Percentiles rank a stretch among this genome's conserved stretches.
phyloP scores from a whole-genome alignment of 1,284 basidiomycete species.

The Rhodofomes roseus region DNA sequence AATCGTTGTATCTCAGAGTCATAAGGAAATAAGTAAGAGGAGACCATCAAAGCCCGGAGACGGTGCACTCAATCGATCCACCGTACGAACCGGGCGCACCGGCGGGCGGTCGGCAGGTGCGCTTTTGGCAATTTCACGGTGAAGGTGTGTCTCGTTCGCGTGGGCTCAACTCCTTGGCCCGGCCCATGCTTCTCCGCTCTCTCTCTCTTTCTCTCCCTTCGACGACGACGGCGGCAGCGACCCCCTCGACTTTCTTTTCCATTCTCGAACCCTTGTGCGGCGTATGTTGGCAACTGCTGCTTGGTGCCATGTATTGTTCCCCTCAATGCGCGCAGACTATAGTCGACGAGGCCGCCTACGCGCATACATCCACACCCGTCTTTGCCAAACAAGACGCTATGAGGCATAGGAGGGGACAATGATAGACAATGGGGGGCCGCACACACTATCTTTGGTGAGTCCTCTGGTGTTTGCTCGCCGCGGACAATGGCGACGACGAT shows the following conservation, averaged over 20 bases:
- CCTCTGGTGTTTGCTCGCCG: constrained; percentile 9
- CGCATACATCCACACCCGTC: not conserved
- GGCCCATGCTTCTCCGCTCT: constrained; percentile 11
- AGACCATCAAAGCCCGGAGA: not conserved
- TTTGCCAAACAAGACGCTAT: constrained; percentile 5
- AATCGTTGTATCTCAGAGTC: not conserved
- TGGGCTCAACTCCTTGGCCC: constrained; percentile 21
- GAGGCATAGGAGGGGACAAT: not conserved
- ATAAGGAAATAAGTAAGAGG: not conserved
- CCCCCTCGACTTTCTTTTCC: not conserved
- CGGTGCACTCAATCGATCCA: not conserved
- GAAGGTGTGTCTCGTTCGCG: constrained; percentile 26
- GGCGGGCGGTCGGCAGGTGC: constrained; percentile 15
- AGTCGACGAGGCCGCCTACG: not conserved
- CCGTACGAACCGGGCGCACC: constrained; percentile 8
- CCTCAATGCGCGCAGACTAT: not conserved
- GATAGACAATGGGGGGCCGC: not conserved
- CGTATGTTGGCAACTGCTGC: constrained; percentile 8
- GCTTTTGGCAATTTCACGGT: constrained; percentile 24
- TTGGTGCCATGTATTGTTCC: constrained; percentile 7
- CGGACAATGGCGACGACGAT: constrained; percentile 14
- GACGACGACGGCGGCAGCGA: not conserved
- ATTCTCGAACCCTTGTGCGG: constrained; percentile 14
- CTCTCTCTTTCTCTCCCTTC: not conserved
- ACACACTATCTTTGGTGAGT: not conserved